Base-by-base conservation (phyloP, 108 stramenopile genomes). In the Chaetoceros muelleri region DNA sequence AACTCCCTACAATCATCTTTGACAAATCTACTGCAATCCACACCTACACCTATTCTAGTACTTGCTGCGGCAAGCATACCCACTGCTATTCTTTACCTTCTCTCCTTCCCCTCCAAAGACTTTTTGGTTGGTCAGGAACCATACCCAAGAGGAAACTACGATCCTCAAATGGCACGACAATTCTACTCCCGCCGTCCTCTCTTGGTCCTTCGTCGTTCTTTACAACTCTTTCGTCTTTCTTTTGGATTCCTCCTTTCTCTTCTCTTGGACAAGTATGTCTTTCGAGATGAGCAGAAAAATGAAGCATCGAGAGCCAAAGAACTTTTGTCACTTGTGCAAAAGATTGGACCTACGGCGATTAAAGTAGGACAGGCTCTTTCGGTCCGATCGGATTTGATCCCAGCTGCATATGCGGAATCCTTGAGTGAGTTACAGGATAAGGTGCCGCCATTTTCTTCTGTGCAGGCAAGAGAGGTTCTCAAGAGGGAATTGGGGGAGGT, bases 331-430 rank as follows among this genome's bases (percentile, higher is more conserved):
- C 47, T 81, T n/a, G 48, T 81, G 21, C 66, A 53, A 23, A 61
- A 73, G 30, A 46, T 78, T 10, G 84, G 84, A 24, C 79, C 84
- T 16, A 81, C 84, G 13, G 71, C 68, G 50, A 80, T 80, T 67
- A 80, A 84, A 50, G 62, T 94, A 30, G 93, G 89, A 18, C 93
- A 94, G 61, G 81, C 87, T 8, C 64, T 94, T 10, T 67, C 65
- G 2, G 81, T 79, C 2, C 73, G 93, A 3, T 67, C 85, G 17
- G 93, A 94, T 58, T 51, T 94, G 44, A 66, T 94, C 21, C 74
- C 81, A 23, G 64, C 66, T 21, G 72, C 76, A 24, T 88, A 85
- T 64, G 77, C 74, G 18, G 51, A 55, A 48, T 84, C 74, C 47
- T 60, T 94, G 53, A 46, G 69, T 25, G 64, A 65, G 8, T 73